Conservation (phyloP, 83 land plant species). For the Larix sibirica region DNA sequence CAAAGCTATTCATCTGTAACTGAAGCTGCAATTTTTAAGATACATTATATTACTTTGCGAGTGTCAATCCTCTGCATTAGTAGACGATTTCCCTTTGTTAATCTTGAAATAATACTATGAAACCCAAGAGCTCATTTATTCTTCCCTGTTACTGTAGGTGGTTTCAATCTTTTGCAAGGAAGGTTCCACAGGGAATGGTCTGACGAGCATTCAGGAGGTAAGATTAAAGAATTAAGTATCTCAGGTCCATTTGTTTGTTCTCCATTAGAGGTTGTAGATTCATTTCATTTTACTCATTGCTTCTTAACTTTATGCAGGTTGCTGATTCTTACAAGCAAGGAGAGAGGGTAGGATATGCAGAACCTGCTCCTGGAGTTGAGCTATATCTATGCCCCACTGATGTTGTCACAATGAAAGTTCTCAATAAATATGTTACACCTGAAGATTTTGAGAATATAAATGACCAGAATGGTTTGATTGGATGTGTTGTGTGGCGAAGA, state of each 20-base stretch:
- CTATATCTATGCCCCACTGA: slow-evolving; percentile 81
- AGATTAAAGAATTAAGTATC: not conserved
- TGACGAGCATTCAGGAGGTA: slow-evolving; percentile 38
- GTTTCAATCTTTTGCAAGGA: slow-evolving; percentile 22
- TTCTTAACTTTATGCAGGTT: slow-evolving; percentile 41
- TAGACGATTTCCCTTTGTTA: too few species aligned
- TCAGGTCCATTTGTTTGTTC: not conserved
- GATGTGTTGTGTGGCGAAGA: slow-evolving; percentile 89
- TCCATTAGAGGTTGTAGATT: not conserved
- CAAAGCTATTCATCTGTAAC: too few species aligned
- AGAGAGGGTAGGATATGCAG: slow-evolving; percentile 83
- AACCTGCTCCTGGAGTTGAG: slow-evolving; percentile 83
- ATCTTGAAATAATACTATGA: too few species aligned
- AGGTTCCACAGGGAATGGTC: slow-evolving; percentile 28
- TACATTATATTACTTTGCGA: too few species aligned
- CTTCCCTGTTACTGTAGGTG: slow-evolving; percentile 6
- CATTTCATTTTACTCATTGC: not conserved
- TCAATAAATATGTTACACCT: slow-evolving; percentile 43
- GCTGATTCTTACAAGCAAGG: slow-evolving; percentile 72
- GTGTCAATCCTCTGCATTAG: too few species aligned
- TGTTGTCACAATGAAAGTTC: slow-evolving; percentile 40
- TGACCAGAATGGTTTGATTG: slow-evolving; percentile 60
- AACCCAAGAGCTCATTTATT: not conserved
- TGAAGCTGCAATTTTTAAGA: too few species aligned
- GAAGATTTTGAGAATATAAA: slow-evolving; percentile 31